phyloP scores from a whole-genome alignment of 345 rosid genomes.

The Clarkia xantiana region DNA sequence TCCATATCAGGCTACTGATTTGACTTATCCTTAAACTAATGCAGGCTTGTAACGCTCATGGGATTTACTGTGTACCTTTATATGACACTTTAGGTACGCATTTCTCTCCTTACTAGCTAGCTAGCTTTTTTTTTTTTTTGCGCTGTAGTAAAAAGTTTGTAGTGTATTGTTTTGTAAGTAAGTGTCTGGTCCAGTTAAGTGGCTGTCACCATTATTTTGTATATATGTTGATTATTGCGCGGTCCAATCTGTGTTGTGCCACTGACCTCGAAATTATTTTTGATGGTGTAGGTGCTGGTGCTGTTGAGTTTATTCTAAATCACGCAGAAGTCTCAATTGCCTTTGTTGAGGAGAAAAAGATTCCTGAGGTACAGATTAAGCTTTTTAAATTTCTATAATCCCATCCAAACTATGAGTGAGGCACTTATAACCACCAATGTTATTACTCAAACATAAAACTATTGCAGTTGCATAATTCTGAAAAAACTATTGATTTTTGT shows the following conservation, averaged over 20 bases:
- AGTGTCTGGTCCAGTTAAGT: background rate
- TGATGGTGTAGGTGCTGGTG: slow-evolving; percentile 62
- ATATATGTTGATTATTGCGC: background rate
- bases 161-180: background rate
- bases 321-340: slow-evolving; percentile 84
- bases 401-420: too few species aligned
- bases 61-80: slow-evolving; percentile 85
- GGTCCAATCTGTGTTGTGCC: slow-evolving; percentile 3
- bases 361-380: slow-evolving; percentile 48
- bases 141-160: too few species aligned
- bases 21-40: slow-evolving; percentile 11
- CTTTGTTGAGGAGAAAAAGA: slow-evolving; percentile 81
- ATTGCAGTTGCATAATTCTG: background rate
- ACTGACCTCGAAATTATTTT: slow-evolving; percentile 5
- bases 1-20: too few species aligned
- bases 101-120: background rate
- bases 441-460: too few species aligned
- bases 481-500: background rate
- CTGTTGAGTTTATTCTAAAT: slow-evolving; percentile 72
- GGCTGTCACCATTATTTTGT: background rate
- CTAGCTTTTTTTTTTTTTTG: background rate
- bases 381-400: background rate
- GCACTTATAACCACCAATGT: background rate
- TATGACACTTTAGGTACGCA: slow-evolving; percentile 89
- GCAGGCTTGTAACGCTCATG: slow-evolving; percentile 99